Percentiles rank a stretch among this genome's conserved stretches.
Conservation (phyloP, 2,329 filamentous ascomycete genomes). For the Fusarium drepaniforme region DNA sequence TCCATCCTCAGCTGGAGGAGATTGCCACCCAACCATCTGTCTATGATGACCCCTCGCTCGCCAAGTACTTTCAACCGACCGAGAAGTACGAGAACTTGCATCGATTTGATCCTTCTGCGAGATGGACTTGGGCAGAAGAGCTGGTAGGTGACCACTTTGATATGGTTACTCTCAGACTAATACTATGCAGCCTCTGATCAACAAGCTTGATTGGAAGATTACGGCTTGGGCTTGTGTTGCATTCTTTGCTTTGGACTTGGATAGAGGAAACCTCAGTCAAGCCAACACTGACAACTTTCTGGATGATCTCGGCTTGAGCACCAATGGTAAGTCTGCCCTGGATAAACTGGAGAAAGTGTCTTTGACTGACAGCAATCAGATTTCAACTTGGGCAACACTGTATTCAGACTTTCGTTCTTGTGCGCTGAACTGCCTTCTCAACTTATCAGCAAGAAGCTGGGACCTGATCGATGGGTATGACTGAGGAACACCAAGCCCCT, state of each 20-base stretch:
- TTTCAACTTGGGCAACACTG: conserved; percentile 50
- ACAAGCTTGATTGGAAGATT: conserved; percentile 57
- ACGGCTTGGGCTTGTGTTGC: conserved; percentile 60
- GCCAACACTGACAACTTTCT: conserved; percentile 63
- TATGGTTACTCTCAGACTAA: background rate
- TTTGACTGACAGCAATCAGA: conserved; percentile 35
- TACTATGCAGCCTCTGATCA: conserved; percentile 42
- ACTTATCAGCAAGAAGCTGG: conserved; percentile 68
- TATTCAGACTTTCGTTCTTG: conserved; percentile 49
- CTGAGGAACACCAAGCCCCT: background rate
- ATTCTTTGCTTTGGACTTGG: conserved; percentile 58
- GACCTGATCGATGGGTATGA: conserved; percentile 64
- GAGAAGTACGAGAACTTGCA: conserved; percentile 56
- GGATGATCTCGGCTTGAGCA: conserved; percentile 44
- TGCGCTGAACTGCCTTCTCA: conserved; percentile 66
- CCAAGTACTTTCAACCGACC: conserved; percentile 50
- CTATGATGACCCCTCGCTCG: conserved; percentile 57
- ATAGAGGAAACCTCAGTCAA: conserved; percentile 60
- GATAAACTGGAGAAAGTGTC: accelerated
- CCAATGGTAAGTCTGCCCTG: conserved; percentile 48
- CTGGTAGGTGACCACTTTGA: background rate
- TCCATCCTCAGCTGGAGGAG: conserved; percentile 6
- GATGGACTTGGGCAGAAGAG: conserved; percentile 52
- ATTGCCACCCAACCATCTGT: conserved; percentile 48
- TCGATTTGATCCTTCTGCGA: conserved; percentile 59